Conservation (phyloP, 148 eudicot species). For the Vaccinium vitisidaea region DNA sequence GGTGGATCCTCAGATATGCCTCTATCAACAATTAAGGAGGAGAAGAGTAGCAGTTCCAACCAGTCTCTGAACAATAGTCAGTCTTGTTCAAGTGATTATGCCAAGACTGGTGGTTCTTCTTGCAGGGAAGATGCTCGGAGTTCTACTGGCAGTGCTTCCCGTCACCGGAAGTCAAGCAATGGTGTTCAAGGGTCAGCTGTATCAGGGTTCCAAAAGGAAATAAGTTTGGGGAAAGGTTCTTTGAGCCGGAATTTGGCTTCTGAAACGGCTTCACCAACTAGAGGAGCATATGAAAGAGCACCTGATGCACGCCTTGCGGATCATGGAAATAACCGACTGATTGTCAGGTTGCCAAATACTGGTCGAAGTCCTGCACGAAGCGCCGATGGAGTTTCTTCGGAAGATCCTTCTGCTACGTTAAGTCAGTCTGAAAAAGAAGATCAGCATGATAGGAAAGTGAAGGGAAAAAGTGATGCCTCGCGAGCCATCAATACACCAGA, state of each 20-base stretch:
- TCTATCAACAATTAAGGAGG: slow-evolving; percentile 49
- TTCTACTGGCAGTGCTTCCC: slow-evolving; percentile 39
- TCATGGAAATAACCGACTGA: slow-evolving; percentile 57
- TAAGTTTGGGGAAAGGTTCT: slow-evolving; percentile 32
- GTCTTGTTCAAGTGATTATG: slow-evolving; percentile 59
- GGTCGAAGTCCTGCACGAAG: slow-evolving; percentile 62
- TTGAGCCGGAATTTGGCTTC: slow-evolving; percentile 28
- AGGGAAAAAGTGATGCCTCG: slow-evolving; percentile 30
- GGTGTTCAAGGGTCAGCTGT: slow-evolving; percentile 32
- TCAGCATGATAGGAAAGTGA: slow-evolving; percentile 40
- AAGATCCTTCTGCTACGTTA: slow-evolving; percentile 42
- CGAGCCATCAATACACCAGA: slow-evolving; percentile 25
- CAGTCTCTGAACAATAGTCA: slow-evolving; percentile 72
- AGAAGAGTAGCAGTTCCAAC: slow-evolving; percentile 70
- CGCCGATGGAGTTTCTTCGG: slow-evolving; percentile 40
- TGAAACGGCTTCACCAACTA: slow-evolving; percentile 46
- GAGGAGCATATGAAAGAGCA: slow-evolving; percentile 27
- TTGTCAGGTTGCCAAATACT: slow-evolving; percentile 71
- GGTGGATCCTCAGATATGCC: slow-evolving; percentile 51
- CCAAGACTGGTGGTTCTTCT: slow-evolving; percentile 40
- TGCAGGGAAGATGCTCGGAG: slow-evolving; percentile 61
- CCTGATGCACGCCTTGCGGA: slow-evolving; percentile 37
- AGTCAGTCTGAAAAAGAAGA: slow-evolving; percentile 52
- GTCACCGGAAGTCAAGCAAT: slow-evolving; percentile 37
- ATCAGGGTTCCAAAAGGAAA: slow-evolving; percentile 44